Evolutionary conservation across 352 stramenopile genomes (phyloP), one percentile per base, ranked within the genome.

Genomic region (Globisporangium sylvaticum): DNA sequence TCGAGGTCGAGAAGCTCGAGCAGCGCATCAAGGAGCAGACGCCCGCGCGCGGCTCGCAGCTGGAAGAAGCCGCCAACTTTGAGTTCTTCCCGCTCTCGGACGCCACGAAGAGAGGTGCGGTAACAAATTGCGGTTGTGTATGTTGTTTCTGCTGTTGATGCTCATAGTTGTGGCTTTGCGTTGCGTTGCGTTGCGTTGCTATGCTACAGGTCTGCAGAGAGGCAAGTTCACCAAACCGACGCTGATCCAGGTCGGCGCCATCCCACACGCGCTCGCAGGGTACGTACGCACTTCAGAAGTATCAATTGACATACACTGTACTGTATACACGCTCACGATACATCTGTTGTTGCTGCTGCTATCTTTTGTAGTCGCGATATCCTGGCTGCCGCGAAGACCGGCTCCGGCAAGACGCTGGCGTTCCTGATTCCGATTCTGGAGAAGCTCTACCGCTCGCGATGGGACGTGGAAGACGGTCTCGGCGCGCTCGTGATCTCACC

Each of bases 401-500:
- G 95, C 10, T 97, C 84, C 5, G 94, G 95, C 22, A 98, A 99
- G 76, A 99, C 96, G 58, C 84, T 97, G 31, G 93, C 96, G 39
- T 97, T 97, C 77, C 64, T 97, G 32, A 74, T 97, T 42, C 90
- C 91, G 0, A 77, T 96, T 50, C 74, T 98, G 4, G 92, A 98
- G 75, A 91, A 89, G 69, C 86, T 98, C 20, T 98, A 92, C 72
- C 85, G 87, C 15, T 76, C 86, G 44, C 86, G 85, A 7, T 98
- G 92, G 92, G 80, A 84, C 37, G 72, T 84, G 9, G 87, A 95
- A 54, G 97, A 99, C 74, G 98, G 98, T 31, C 84, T 99, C 15
- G 97, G 95, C 42, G 97, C 94, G 6, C 83, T 99, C 31, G 78
- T 99, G 9, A 97, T 99, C 62, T 98, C 96, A 10, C 98, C 98